phyloP scores from a whole-genome alignment of 2,329 filamentous ascomycete genomes.

The Nothomitra cinnamomea region DNA sequence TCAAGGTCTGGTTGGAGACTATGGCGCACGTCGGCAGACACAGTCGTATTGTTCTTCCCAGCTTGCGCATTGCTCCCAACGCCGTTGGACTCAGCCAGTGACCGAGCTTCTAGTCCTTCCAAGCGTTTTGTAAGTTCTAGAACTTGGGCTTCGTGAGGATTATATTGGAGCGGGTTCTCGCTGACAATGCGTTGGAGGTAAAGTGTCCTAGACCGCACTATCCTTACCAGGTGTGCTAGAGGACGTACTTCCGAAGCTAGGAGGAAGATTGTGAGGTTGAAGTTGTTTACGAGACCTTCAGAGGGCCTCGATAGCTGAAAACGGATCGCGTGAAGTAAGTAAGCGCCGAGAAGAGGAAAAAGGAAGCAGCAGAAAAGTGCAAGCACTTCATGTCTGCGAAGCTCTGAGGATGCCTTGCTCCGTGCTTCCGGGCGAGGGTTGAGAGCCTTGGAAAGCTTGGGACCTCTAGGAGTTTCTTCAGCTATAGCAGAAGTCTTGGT shows the following conservation, averaged over 20 bases:
- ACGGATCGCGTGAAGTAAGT: conserved; percentile 66
- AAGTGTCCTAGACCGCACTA: conserved; percentile 63
- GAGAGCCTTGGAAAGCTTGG: not conserved
- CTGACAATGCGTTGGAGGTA: conserved; percentile 62
- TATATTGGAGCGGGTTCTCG: conserved; percentile 28
- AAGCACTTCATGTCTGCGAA: conserved; percentile 56
- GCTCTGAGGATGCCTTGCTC: conserved; percentile 27
- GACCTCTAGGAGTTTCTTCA: not conserved
- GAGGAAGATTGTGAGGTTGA: conserved; percentile 82
- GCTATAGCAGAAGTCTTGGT: conserved; percentile 3
- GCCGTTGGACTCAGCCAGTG: conserved; percentile 19
- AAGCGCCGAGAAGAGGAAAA: conserved; percentile 64
- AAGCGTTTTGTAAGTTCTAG: conserved; percentile 47
- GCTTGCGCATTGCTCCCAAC: not conserved
- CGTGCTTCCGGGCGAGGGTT: not conserved
- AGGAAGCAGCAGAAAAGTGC: conserved; percentile 66
- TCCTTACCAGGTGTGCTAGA: conserved; percentile 61
- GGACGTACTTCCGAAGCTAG: conserved; percentile 76
- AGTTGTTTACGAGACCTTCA: conserved; percentile 77
- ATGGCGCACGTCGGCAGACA: conserved; percentile 40
- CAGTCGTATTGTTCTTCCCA: conserved; percentile 12
- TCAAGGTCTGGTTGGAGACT: conserved; percentile 68
- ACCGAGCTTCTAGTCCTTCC: conserved; percentile 47
- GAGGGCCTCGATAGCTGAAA: conserved; percentile 66
- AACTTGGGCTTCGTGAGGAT: conserved; percentile 26